Percentiles rank a stretch among this genome's conserved stretches.
These are phyloP conservation scores for Tolypocladium paradoxum DNA, from an alignment of 2,329 filamentous ascomycete species.

Conservation along the genomic window DNA sequence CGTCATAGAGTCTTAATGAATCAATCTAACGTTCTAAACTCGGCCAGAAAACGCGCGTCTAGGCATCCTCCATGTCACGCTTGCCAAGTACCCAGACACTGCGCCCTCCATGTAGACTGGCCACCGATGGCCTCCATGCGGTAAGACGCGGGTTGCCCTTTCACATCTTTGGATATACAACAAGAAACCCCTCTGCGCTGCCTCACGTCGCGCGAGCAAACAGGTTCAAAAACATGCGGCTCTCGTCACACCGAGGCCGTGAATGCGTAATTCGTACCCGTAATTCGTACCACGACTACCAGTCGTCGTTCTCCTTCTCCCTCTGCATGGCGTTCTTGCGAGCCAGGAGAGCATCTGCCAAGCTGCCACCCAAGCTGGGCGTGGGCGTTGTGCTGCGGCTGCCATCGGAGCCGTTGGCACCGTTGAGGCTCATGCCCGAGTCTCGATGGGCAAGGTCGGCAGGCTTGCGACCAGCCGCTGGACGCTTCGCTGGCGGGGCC, in stretches of 20 bases:
- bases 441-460: slow-evolving; percentile 61
- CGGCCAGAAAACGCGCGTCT: background rate
- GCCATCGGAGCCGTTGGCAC: slow-evolving; percentile 42
- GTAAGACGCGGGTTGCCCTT: background rate
- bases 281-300: slow-evolving; percentile 29
- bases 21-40: background rate
- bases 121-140: background rate
- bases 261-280: background rate
- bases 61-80: background rate
- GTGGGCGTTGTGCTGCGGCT: slow-evolving; percentile 64
- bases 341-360: slow-evolving; percentile 69
- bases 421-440: slow-evolving; percentile 52
- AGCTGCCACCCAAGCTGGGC: slow-evolving; percentile 58
- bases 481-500: slow-evolving; percentile 70
- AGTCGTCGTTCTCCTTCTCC: slow-evolving; percentile 59
- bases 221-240: background rate
- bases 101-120: background rate
- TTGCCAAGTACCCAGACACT: background rate
- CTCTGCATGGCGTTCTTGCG: slow-evolving; percentile 68
- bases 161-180: background rate
- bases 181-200: background rate
- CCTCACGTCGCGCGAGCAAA: background rate
- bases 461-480: slow-evolving; percentile 61
- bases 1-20: background rate
- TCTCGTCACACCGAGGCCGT: background rate